Evolutionary conservation across 441 rosid genomes (phyloP).

Genomic region (Daphne laureola): DNA sequence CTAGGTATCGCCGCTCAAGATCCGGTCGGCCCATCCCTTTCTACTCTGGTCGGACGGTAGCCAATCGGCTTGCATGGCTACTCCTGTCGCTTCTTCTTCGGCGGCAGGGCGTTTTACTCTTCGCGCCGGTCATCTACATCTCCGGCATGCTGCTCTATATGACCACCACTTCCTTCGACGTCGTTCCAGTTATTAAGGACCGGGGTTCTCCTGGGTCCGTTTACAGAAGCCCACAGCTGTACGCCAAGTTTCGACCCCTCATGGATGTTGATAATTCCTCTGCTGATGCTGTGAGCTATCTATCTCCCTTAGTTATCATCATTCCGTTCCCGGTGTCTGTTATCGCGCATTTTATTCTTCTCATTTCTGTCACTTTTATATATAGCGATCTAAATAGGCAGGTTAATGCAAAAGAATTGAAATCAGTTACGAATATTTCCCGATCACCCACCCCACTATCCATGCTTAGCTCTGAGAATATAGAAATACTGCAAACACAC

Average conservation of each 20-base stretch:
- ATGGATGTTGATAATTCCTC: conserved; percentile 90
- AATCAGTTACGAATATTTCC: too few species aligned
- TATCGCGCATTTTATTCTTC: too few species aligned
- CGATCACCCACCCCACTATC: too few species aligned
- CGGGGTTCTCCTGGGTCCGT: conserved; percentile 74
- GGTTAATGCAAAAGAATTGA: too few species aligned
- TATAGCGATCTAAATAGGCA: too few species aligned
- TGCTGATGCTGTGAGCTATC: conserved; percentile 56
- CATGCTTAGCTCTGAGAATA: too few species aligned
- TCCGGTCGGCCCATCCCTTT: conserved; percentile 40
- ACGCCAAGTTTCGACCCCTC: conserved; percentile 63
- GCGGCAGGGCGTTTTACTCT: conserved; percentile 79
- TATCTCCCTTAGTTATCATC: too few species aligned
- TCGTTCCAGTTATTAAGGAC: conserved; percentile 46
- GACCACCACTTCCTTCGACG: conserved; percentile 81
- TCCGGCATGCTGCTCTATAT: conserved; percentile 89
- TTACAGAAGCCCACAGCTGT: conserved; percentile 82
- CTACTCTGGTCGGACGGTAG: conserved; percentile 43
- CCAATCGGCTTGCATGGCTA: conserved; percentile 79
- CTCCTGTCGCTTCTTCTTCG: conserved; percentile 32
- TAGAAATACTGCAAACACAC: too few species aligned
- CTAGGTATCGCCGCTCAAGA: conserved; percentile 63
- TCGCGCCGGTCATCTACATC: conserved; percentile 80
- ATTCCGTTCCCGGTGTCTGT: conserved; percentile 7
- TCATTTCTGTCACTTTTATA: too few species aligned